Base-by-base conservation (phyloP, 305 asterid genomes). In the Solanum hybrid region DNA sequence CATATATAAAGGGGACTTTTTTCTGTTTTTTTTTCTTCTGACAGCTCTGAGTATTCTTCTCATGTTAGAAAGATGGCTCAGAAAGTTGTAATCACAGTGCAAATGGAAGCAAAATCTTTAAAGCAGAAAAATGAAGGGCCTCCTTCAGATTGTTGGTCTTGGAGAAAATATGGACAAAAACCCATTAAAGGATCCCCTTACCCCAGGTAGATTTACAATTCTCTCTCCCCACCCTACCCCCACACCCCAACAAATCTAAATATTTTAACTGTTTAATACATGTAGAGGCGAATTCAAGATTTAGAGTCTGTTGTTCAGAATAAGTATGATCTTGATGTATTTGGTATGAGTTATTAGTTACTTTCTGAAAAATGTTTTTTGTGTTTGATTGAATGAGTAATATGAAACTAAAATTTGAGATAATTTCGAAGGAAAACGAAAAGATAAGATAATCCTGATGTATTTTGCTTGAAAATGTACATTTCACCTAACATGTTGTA, bases 111-210 rank as follows among this genome's bases (percentile, higher is more conserved):
- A 90, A 92, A 91, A 89, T 92, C 45, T 15, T 90, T 91, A 89
- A 94, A 92, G 79, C 94, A 93, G 86, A 95, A 91, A 91, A 93
- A 89, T 91, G 97, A 93, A 90, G 95, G 96, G 6, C 94, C 94
- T 90, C 97, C 96, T 65, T 92, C 94, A 76, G 98, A 96, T 93
- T 91, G 95, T 90, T 96, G 98, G 96, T 94, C 97, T 83, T 95
- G 98, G 98, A 96, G 98, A 92, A 96, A 96, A 93, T 96, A 96
- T 94, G 98, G 98, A 65, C 98, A 96, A 87, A 95, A 96, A 90
- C 98, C 98, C 92, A 96, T 96, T 77, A 96, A 96, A 93, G 98
- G 98, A 79, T 95, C 98, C 89, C 98, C 98, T 88, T 93, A 95
- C 91, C 98, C 98, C 89, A 96, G 98, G 98, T 95, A 41, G 39